phyloP scores from a whole-genome alignment of 2,329 filamentous ascomycete species.

The Neofusicoccum ribis region DNA sequence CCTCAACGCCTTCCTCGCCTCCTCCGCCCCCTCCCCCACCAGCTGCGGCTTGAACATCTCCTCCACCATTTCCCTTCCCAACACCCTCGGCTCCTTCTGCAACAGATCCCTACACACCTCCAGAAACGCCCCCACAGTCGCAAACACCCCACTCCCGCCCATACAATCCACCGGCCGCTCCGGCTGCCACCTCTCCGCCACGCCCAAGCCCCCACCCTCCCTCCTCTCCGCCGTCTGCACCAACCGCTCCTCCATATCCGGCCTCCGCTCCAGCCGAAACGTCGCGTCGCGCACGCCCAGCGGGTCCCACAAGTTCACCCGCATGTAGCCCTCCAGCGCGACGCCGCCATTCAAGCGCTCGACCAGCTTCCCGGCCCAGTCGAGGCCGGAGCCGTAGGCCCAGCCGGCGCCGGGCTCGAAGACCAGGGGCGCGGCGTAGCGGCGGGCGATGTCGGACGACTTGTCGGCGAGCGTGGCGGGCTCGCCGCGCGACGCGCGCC shows the following conservation, averaged over 20 bases:
- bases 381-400: slow-evolving; percentile 50
- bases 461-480: slow-evolving; percentile 17
- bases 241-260: neutral
- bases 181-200: neutral
- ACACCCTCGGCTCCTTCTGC: neutral
- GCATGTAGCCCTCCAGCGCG: slow-evolving; percentile 29
- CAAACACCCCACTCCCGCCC: neutral
- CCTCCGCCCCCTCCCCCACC: neutral
- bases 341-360: slow-evolving; percentile 41
- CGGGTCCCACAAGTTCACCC: slow-evolving; percentile 26
- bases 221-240: slow-evolving; percentile 23
- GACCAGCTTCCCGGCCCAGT: slow-evolving; percentile 52
- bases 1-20: neutral
- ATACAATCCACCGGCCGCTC: neutral
- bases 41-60: slow-evolving; percentile 4
- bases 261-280: slow-evolving; percentile 21
- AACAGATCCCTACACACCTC: neutral
- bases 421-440: slow-evolving; percentile 35
- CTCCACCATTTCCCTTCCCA: slow-evolving; percentile 4
- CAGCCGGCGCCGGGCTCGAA: slow-evolving; percentile 47
- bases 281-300: slow-evolving; percentile 27
- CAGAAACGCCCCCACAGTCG: neutral
- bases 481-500: slow-evolving; percentile 40
- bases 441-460: slow-evolving; percentile 24
- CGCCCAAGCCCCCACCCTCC: neutral